Evolutionary conservation across 805 yeast species (phyloP).

Genomic region (Dipodascus albidus): DNA sequence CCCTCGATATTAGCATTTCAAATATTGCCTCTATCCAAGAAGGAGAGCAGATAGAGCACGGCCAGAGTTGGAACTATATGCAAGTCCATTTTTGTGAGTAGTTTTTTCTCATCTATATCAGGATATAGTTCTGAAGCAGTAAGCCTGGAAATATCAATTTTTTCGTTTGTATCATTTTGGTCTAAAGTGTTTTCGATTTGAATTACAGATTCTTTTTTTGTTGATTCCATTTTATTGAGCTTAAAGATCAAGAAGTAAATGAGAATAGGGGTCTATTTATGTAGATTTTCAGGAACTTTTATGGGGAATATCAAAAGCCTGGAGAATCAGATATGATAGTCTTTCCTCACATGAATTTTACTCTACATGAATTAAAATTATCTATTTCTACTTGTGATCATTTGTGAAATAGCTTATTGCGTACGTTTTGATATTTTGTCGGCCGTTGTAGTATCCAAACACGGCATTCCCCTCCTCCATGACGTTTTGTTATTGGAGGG

Average conservation of each 20-base stretch:
- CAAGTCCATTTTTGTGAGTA: constrained; percentile 37
- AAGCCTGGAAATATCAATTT: not conserved
- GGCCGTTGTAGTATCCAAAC: too few relatives aligned
- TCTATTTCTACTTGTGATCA: too few relatives aligned
- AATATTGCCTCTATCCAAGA: constrained; percentile 28
- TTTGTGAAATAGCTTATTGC: too few relatives aligned
- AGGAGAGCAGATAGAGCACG: constrained; percentile 22
- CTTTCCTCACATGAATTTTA: too few relatives aligned
- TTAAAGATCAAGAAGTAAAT: too few relatives aligned
- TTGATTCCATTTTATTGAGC: not conserved
- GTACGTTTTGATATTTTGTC: too few relatives aligned
- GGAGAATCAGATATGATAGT: too few relatives aligned
- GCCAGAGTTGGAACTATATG: constrained; percentile 25
- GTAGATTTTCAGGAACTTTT: too few relatives aligned
- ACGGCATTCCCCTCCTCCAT: too few relatives aligned
- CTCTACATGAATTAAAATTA: too few relatives aligned
- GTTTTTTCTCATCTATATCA: constrained; percentile 23
- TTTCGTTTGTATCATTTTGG: not conserved
- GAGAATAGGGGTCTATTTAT: not conserved
- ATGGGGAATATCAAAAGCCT: too few relatives aligned
- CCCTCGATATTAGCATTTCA: constrained; percentile 27
- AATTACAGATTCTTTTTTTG: not conserved
- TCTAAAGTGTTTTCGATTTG: not conserved
- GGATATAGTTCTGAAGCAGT: not conserved
- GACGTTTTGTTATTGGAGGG: too few relatives aligned